These are phyloP conservation scores for Leccinum longicurvipes DNA, from an alignment of 768 basidiomycete species.

Conservation along the genomic window DNA sequence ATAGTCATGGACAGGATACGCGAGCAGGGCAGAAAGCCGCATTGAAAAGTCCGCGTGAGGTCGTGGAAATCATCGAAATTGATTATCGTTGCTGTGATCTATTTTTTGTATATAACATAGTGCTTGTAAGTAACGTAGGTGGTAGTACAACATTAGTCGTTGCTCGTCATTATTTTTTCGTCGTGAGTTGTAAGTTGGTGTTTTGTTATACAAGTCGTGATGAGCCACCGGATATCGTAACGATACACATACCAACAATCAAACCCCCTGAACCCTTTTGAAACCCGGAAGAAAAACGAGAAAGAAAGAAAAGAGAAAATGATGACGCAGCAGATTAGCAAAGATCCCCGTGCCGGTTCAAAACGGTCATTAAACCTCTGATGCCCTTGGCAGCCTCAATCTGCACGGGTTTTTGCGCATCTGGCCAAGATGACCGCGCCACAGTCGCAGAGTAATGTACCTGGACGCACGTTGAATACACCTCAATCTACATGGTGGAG, in stretches of 20 bases:
- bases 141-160: conserved; percentile 29
- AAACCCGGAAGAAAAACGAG: conserved; percentile 8
- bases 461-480: conserved; percentile 19
- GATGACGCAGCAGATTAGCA: conserved; percentile 14
- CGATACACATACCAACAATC: conserved; percentile 22
- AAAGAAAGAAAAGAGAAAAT: conserved; percentile 1
- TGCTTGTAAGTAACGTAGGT: conserved; percentile 22
- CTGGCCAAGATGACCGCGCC: conserved; percentile 33
- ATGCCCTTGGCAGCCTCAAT: conserved; percentile 35
- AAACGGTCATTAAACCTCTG: conserved; percentile 36
- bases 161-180: conserved; percentile 14
- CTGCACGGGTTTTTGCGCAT: conserved; percentile 36
- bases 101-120: conserved; percentile 6
- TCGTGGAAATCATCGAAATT: conserved; percentile 4
- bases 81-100: conserved; percentile 5
- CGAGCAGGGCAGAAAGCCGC: conserved; percentile 65
- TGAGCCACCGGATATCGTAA: conserved; percentile 5
- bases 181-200: conserved; percentile 10
- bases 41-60: conserved; percentile 51
- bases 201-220: conserved; percentile 17
- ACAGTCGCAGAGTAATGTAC: conserved; percentile 36
- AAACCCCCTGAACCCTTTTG: conserved; percentile 13
- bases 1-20: conserved; percentile 96
- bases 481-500: conserved; percentile 5
- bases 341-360: conserved; percentile 31